Evolutionary conservation across 768 basidiomycete species (phyloP).

Genomic region (Tricholoma sp.): DNA sequence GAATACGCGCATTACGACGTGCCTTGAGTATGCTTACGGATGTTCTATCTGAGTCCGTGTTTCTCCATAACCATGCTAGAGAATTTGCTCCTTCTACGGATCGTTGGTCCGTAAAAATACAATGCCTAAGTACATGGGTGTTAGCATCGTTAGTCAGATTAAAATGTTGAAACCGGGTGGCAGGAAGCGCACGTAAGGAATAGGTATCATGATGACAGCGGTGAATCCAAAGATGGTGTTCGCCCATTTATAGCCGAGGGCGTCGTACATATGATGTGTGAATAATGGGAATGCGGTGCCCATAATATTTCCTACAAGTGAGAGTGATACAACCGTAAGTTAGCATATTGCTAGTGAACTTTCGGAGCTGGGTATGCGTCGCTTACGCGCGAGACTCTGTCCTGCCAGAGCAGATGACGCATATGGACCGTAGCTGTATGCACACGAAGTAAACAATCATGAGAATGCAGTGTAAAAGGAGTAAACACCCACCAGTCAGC

Average conservation of each 20-base stretch:
- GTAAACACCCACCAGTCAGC: conserved; percentile 49
- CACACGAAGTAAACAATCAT: neutral
- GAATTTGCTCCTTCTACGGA: conserved; percentile 36
- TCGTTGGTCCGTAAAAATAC: conserved; percentile 37
- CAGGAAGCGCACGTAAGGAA: conserved; percentile 42
- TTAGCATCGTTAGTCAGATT: too few species aligned
- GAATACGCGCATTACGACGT: too few species aligned
- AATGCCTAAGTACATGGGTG: conserved; percentile 25
- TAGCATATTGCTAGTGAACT: neutral
- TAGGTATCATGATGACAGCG: conserved; percentile 47
- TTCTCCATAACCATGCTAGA: conserved; percentile 32
- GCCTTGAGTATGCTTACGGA: too few species aligned
- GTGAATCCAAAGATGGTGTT: conserved; percentile 52
- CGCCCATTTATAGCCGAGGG: conserved; percentile 55
- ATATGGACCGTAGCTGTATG: conserved; percentile 46
- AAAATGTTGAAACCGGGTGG: neutral
- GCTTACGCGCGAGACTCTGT: conserved; percentile 55
- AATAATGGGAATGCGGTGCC: conserved; percentile 60
- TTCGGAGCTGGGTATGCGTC: neutral
- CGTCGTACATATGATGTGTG: conserved; percentile 52
- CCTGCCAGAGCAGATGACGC: conserved; percentile 69
- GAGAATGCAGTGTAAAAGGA: neutral
- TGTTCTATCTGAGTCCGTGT: neutral
- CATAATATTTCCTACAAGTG: conserved; percentile 40
- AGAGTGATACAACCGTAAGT: neutral